A percentile compares a stretch with the other conserved stretches of the same genome.
These are phyloP conservation scores for Leptographium flavum DNA, from an alignment of 2,329 filamentous ascomycete species.

Conservation along the genomic window DNA sequence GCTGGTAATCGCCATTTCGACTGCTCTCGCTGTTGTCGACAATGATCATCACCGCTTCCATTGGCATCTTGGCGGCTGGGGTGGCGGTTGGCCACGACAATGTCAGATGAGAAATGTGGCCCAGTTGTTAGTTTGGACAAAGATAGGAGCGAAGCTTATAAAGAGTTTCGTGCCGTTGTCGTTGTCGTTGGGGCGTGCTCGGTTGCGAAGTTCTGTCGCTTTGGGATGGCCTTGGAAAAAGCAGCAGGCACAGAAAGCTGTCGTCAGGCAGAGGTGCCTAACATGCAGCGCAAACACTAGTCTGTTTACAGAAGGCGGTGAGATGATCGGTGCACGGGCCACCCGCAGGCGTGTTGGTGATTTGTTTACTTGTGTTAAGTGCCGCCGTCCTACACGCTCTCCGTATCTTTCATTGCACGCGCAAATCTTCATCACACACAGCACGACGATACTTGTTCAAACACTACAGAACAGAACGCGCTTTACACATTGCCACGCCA, in stretches of 20 bases:
- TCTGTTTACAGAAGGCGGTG: constrained; percentile 7
- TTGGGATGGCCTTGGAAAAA: background rate
- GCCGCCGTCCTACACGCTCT: background rate
- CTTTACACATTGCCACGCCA: constrained; percentile 7
- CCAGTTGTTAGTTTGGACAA: background rate
- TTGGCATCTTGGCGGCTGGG: constrained; percentile 58
- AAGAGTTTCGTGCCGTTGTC: too few species aligned
- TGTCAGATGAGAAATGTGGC: background rate
- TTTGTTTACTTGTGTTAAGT: constrained; percentile 9
- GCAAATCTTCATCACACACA: too few species aligned
- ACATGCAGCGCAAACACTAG: constrained; percentile 1
- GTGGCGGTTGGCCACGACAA: background rate
- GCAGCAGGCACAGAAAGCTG: constrained; percentile 8
- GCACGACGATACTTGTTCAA: background rate
- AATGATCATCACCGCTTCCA: constrained; percentile 99
- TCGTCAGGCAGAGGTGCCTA: constrained; percentile 11
- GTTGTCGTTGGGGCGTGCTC: background rate
- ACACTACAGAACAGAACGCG: background rate
- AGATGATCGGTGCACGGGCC: constrained; percentile 6
- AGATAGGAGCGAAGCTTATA: background rate
- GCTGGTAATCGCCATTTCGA: constrained; percentile 85
- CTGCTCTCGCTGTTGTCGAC: constrained; percentile 99
- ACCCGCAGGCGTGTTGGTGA: background rate
- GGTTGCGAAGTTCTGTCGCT: background rate
- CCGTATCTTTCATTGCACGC: too few species aligned